Conservation (phyloP, 768 basidiomycete species). For the Termitomyces sp. region DNA sequence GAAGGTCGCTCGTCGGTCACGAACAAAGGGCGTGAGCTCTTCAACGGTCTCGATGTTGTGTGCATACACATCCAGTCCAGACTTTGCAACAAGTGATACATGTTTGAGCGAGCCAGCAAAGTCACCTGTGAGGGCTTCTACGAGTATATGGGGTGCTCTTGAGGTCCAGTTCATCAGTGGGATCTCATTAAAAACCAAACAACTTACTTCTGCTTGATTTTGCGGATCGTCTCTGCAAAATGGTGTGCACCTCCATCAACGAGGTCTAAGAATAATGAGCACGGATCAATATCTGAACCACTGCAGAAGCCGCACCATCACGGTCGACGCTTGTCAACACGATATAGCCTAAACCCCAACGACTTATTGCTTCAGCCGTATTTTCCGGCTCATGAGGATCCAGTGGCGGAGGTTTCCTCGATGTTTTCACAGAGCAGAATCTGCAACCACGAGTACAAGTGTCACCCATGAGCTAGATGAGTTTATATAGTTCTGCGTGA, state of each 20-base stretch:
- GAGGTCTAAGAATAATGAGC: conserved; percentile 54
- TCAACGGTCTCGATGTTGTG: conserved; percentile 98
- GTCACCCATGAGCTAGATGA: conserved; percentile 89
- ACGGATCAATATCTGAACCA: background rate
- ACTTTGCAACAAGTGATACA: conserved; percentile 80
- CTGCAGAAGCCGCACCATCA: conserved; percentile 59
- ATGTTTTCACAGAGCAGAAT: conserved; percentile 97
- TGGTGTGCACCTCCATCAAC: conserved; percentile 89
- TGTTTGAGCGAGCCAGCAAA: conserved; percentile 76
- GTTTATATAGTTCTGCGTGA: background rate
- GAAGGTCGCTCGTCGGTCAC: conserved; percentile 92
- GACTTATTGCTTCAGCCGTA: conserved; percentile 95
- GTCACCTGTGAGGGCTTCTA: conserved; percentile 95
- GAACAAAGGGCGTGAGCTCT: conserved; percentile 87
- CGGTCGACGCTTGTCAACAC: conserved; percentile 96
- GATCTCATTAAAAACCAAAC: background rate
- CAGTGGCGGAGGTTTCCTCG: conserved; percentile 78
- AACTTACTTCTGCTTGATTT: conserved; percentile 89
- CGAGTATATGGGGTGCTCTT: conserved; percentile 91
- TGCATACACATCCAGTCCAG: conserved; percentile 95
- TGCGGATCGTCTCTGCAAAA: conserved; percentile 91
- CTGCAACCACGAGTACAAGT: conserved; percentile 97
- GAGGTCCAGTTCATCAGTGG: conserved; percentile 2
- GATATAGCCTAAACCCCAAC: conserved; percentile 98
- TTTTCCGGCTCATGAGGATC: conserved; percentile 97